Base-by-base conservation (phyloP, 306 rosid genomes). In the Pterocarpus santalinus region DNA sequence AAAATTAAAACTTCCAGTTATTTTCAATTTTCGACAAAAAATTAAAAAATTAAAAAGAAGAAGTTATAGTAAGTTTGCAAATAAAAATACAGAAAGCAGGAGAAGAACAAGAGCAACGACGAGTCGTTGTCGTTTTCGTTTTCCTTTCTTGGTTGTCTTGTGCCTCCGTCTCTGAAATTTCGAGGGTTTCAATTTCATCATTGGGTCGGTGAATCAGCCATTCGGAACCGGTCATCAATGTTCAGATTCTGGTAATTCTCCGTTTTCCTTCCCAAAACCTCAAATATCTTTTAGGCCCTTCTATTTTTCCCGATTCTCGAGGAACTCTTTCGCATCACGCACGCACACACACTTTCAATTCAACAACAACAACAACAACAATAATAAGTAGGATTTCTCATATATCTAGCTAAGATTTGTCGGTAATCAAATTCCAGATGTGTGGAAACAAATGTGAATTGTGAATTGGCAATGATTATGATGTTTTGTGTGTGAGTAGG, bases 211-310 rank as follows among this genome's bases (percentile, higher is more conserved):
- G 68, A 75, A 64, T 80, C 83, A 51, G 72, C 81, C 46, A 72
- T 65, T 64, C 47, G 14, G 67, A 16, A 71, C 68, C 82, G 41
- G 30, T 75, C 4, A 60, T 75, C 87, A 43, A 92, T 92, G 97
- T 94, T 94, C 87, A 89, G 90, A 84, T 94, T 94, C 86, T 90
- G 98, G 98, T 94, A 89, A 65, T 57, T 65, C 32, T 44, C 47
- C 74, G 0, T 62, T 60, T 11, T 75, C 1, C 8, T 44, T 68
- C 43, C 41, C 51, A 65, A 69, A 69, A 22, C 17, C 34, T 16
- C 17, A 8, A 28, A 30, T 36, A 16, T 65, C 36, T 58, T 71
- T 5, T 9, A 14, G 2, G 9, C 47, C 44, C 3, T 64, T 73
- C 11, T 17, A 55, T 70, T 46, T 17, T 12, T 74, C 55, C 13